Percentiles rank a stretch among this genome's conserved stretches.
phyloP scores from a whole-genome alignment of 2,329 filamentous ascomycete species.

The Drechslera avenae region DNA sequence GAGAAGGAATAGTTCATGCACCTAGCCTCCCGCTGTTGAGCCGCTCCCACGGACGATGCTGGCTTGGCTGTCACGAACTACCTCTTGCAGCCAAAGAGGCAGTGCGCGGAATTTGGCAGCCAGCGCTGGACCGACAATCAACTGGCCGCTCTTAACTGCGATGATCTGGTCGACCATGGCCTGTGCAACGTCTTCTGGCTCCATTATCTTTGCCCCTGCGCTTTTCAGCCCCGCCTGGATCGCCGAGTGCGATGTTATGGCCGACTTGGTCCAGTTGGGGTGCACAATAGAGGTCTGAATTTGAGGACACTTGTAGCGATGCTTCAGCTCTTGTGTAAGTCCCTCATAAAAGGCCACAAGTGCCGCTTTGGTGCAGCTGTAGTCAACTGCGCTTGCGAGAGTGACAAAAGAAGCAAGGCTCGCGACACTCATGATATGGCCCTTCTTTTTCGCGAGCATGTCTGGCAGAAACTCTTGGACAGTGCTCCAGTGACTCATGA shows the following conservation, averaged over 20 bases:
- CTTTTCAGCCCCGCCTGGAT: slow-evolving; percentile 41
- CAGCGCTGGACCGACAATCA: slow-evolving; percentile 45
- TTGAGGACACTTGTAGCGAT: slow-evolving; percentile 50
- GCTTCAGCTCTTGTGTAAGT: slow-evolving; percentile 49
- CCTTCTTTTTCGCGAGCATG: slow-evolving; percentile 46
- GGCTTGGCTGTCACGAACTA: slow-evolving; percentile 39
- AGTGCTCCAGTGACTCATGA: slow-evolving; percentile 46
- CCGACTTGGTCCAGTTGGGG: slow-evolving; percentile 50
- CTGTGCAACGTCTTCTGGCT: slow-evolving; percentile 49
- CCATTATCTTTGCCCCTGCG: slow-evolving; percentile 41
- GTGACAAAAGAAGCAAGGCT: slow-evolving; percentile 43
- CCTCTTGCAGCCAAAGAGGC: slow-evolving; percentile 44
- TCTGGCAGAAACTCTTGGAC: slow-evolving; percentile 47
- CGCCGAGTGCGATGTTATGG: slow-evolving; percentile 38
- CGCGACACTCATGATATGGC: slow-evolving; percentile 45
- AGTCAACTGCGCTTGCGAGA: slow-evolving; percentile 43
- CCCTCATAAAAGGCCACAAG: slow-evolving; percentile 43
- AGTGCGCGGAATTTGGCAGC: slow-evolving; percentile 34
- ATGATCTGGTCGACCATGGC: slow-evolving; percentile 53
- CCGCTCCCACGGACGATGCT: slow-evolving; percentile 34
- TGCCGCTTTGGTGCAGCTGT: slow-evolving; percentile 44
- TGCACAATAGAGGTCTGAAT: slow-evolving; percentile 53
- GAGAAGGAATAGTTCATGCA: slow-evolving; percentile 11
- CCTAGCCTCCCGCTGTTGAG: slow-evolving; percentile 28
- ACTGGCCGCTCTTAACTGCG: slow-evolving; percentile 48